phyloP scores from a whole-genome alignment of 345 rosid genomes.

The Dipteronia dyeriana region DNA sequence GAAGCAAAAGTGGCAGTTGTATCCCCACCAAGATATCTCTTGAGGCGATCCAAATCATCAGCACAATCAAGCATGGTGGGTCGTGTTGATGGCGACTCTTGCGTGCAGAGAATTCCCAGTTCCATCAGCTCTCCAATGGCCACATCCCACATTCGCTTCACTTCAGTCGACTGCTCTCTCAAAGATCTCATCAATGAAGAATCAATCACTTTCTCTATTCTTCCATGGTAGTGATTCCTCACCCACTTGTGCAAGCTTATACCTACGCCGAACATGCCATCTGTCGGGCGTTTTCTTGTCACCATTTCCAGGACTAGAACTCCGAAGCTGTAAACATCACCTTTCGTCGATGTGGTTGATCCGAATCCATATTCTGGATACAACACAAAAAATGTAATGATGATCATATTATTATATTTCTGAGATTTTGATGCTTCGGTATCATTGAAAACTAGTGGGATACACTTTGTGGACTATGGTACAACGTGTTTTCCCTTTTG shows the following conservation, averaged over 20 bases:
- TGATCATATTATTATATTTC: too few relatives aligned
- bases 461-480: too few relatives aligned
- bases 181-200: constrained; percentile 41
- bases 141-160: constrained; percentile 53
- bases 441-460: too few relatives aligned
- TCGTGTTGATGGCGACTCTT: constrained; percentile 50
- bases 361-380: constrained; percentile 55
- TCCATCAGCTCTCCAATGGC: constrained; percentile 48
- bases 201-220: constrained; percentile 45
- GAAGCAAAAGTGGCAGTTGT: constrained; percentile 50
- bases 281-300: constrained; percentile 56
- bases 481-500: too few relatives aligned
- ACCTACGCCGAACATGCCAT: constrained; percentile 46
- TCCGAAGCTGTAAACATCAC: constrained; percentile 67
- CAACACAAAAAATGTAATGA: neutral
- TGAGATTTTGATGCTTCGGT: too few relatives aligned
- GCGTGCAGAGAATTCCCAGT: constrained; percentile 60
- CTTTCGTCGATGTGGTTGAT: constrained; percentile 47
- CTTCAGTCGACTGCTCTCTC: constrained; percentile 43
- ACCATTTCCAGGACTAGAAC: constrained; percentile 56
- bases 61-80: constrained; percentile 69
- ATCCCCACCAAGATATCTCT: constrained; percentile 53
- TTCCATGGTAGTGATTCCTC: constrained; percentile 39
- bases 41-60: constrained; percentile 52
- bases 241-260: constrained; percentile 55